phyloP scores from a whole-genome alignment of 768 basidiomycete genomes.

The Sporobolomyces phaffii region DNA sequence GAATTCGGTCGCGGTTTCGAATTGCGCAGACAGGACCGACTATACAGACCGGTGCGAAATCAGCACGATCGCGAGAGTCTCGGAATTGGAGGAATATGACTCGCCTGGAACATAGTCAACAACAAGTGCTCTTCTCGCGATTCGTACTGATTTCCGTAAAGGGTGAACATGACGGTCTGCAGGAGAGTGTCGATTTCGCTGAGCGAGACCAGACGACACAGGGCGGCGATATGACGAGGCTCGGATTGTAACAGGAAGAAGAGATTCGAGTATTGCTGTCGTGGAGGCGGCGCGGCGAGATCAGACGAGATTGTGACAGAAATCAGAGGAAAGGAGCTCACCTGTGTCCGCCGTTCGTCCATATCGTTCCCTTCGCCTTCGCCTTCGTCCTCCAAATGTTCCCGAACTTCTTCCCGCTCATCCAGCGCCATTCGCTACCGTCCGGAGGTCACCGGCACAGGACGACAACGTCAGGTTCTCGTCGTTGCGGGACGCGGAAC shows the following conservation, averaged over 20 bases:
- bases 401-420: slow-evolving; percentile 41
- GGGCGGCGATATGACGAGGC: slow-evolving; percentile 89
- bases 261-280: slow-evolving; percentile 90
- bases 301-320: background rate
- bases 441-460: too few relatives aligned
- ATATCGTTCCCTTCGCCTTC: slow-evolving; percentile 86
- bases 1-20: slow-evolving; percentile 97
- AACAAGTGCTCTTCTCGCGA: slow-evolving; percentile 95
- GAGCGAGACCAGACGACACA: slow-evolving; percentile 91
- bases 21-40: slow-evolving; percentile 95
- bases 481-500: too few relatives aligned
- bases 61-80: background rate
- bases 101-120: slow-evolving; percentile 85
- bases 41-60: slow-evolving; percentile 50
- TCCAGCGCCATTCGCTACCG: slow-evolving; percentile 38
- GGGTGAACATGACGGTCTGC: slow-evolving; percentile 99
- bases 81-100: slow-evolving; percentile 9
- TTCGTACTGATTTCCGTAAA: slow-evolving; percentile 99
- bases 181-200: slow-evolving; percentile 97
- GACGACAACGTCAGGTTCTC: background rate
- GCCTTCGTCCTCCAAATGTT: slow-evolving; percentile 88
- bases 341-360: slow-evolving; percentile 75
- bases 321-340: slow-evolving; percentile 41
- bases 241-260: slow-evolving; percentile 98
- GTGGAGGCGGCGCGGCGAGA: too few relatives aligned